Conservation (phyloP, 345 rosid species). For the Pseudoturritis turrita region DNA sequence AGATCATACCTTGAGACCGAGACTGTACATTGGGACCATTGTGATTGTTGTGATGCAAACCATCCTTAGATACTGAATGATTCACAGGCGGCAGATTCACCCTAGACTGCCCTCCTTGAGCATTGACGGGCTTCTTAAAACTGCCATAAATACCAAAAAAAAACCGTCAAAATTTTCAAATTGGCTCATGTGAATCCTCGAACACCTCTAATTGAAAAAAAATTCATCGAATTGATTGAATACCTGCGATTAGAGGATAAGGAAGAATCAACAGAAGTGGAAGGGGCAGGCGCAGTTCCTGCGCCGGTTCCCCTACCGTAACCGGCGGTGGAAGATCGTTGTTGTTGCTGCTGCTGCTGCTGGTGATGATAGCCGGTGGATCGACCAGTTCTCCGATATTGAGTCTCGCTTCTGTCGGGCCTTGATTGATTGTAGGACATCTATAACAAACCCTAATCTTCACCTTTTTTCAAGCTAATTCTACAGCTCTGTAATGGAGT, state of each 20-base stretch:
- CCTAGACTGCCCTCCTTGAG: conserved; percentile 69
- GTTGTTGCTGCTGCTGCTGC: conserved; percentile 39
- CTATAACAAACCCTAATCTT: conserved; percentile 41
- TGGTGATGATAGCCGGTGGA: conserved; percentile 58
- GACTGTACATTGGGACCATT: conserved; percentile 55
- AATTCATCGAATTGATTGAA: neutral
- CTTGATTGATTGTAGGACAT: conserved; percentile 99
- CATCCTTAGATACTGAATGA: conserved; percentile 38
- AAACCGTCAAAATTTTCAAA: neutral
- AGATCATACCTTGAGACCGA: conserved; percentile 52
- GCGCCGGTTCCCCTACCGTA: conserved; percentile 80
- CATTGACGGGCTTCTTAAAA: conserved; percentile 67
- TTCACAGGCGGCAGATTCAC: conserved; percentile 40
- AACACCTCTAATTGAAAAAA: neutral
- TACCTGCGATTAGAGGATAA: conserved; percentile 61
- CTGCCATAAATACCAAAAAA: conserved; percentile 29
- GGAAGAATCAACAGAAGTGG: conserved; percentile 44
- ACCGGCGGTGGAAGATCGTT: conserved; percentile 57
- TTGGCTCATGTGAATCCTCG: neutral
- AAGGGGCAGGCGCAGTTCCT: conserved; percentile 62
- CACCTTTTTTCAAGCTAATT: conserved; percentile 21
- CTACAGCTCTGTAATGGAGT: conserved; percentile 21
- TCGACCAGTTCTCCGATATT: conserved; percentile 69
- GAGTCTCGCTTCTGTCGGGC: conserved; percentile 72
- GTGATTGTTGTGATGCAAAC: conserved; percentile 39